Base-by-base conservation (phyloP, 2,329 filamentous ascomycete species). In the Alternaria dauci region DNA sequence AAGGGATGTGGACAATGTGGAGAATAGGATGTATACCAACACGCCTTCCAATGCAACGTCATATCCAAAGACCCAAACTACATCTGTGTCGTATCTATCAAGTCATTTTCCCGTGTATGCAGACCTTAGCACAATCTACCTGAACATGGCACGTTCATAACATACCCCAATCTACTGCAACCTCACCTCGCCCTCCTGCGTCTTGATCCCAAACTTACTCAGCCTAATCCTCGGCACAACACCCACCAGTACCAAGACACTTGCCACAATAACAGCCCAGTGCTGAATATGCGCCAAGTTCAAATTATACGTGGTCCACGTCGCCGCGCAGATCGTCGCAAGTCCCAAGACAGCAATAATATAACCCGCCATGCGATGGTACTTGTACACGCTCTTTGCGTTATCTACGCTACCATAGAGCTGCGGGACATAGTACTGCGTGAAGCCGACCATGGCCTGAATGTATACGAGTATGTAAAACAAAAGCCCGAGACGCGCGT, bases 311-410 rank as follows among this genome's bases (percentile, higher is more conserved):
- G 85, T 84, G 1, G 94, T 97, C 80, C 89, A 84, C 3, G 89
- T 92, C 1, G 94, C 92, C 25, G 90, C 89, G 50, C 86, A 82
- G 39, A 96, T 85, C 0, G 94, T 95, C 9, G 87, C 88, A 63
- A 96, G 80, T 63, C 94, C 84, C 70, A 96, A 71, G 52, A 89
- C 73, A 55, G 94, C 80, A 59, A 94, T 81, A 8, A 88, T 67
- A 75, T 99, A 98, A 2, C 94, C 95, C 23, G 84, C 85, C 55
- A 86, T 80, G 30, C 94, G 88, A 78, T 98, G 95, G 72, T 94
- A 97, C 80, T 96, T 97, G 85, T 94, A 98, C 42, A 97, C 78
- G 25, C 84, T 84, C 84, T 94, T 96, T 20, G 93, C 94, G 3
- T 88, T 88, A 26, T 92, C 89, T 64, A 90, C 88, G 57, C 92